Base-by-base conservation (phyloP, 2,329 filamentous ascomycete genomes). In the Cladosporium sp. region DNA sequence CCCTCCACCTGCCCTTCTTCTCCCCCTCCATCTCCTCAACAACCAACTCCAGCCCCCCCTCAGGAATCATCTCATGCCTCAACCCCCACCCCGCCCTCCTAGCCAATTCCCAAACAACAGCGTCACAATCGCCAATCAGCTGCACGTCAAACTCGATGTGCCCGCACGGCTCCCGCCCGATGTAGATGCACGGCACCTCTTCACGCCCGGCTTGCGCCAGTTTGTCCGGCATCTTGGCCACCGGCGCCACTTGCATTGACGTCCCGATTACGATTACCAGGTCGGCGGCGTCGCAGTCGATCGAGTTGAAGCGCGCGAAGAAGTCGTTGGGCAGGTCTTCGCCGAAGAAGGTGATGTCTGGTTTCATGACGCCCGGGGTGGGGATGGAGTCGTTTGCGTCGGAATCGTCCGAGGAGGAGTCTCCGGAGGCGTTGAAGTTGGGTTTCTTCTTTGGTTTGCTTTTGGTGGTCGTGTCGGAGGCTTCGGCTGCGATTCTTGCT, bases 61-160 rank as follows among this genome's bases (percentile, higher is more conserved):
- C 28, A 0, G 51, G 51, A 54, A 54, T 24, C 51, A 54, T 54
- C 51, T 54, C 51, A 54, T 54, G 51, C 39, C 19, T 45, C 51
- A 54, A 17, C 13, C 24, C 78, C 94, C 94, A 97, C 3, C 87
- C 88, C 1, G 90, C 86, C 12, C 90, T 84, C 44, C 86, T 83
- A 70, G 90, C 93, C 53, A 99, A 81, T 76, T 97, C 93, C 0
- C 88, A 83, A 13, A 97, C 89, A 8, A 97, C 86, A 39, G 91
- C 83, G 70, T 99, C 94, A 74, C 93, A 97, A 71, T 97, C 91
- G 35, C 94, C 94, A n/a, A 97, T 80, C 56, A 99, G 81, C 71
- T 97, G 92, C 64, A 99, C 91, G 73, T 99, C 94, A 66, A 99
- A 97, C 71, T 95, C 91, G 71, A 96, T 89, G 73, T 97, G 93